These are phyloP conservation scores for Tetrahymena thermophila DNA, from an alignment of 73 alveolate genomes.

Conservation along the genomic window DNA sequence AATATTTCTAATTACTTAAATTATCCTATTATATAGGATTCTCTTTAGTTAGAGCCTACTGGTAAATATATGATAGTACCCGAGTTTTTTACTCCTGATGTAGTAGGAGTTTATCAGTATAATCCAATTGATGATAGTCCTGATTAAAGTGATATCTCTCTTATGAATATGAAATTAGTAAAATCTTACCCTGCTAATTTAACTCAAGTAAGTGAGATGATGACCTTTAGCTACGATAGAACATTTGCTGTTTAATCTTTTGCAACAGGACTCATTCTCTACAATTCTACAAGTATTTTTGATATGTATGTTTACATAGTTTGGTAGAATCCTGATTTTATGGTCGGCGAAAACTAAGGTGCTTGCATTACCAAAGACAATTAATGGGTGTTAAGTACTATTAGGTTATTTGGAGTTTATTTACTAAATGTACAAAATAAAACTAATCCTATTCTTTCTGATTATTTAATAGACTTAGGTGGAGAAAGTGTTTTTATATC, in stretches of 20 bases:
- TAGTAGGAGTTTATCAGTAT: background rate
- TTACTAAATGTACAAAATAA: background rate
- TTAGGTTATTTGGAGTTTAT: background rate
- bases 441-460: background rate
- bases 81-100: background rate
- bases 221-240: background rate
- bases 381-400: background rate
- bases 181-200: too few species aligned
- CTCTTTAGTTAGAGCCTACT: background rate
- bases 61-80: background rate
- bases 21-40: background rate
- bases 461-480: background rate
- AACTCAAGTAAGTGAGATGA: background rate
- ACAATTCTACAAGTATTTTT: background rate
- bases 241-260: background rate
- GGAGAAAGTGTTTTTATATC: background rate
- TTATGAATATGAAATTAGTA: too few species aligned
- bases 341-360: background rate
- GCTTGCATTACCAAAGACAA: background rate
- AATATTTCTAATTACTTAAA: background rate
- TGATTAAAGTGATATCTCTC: background rate
- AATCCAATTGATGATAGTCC: background rate
- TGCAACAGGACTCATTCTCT: background rate
- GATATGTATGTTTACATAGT: background rate
- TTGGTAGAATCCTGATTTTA: background rate